phyloP scores from a whole-genome alignment of 176 grass and related monocot species.

The Poa pratensis region DNA sequence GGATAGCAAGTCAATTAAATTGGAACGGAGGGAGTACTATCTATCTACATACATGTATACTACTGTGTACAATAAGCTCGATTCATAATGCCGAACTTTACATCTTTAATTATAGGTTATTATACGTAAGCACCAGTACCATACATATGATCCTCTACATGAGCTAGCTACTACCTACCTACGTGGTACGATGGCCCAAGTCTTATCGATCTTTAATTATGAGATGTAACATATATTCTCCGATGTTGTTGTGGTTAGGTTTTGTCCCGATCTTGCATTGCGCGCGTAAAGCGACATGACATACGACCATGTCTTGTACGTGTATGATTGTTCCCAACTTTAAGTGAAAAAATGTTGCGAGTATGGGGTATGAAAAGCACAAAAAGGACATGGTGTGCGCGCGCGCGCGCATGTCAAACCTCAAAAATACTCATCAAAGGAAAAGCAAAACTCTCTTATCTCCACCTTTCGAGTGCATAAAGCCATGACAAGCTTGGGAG shows the following conservation, averaged over 20 bases:
- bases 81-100: not conserved
- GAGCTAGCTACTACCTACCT: not conserved
- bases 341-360: conserved; percentile 6
- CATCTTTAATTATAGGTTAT: not conserved
- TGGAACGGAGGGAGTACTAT: not conserved
- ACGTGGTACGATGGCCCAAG: conserved; percentile 22
- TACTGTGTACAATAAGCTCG: not conserved
- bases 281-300: conserved; percentile 60
- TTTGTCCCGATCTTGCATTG: conserved; percentile 52
- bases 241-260: conserved; percentile 50
- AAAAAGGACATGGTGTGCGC: conserved; percentile 44
- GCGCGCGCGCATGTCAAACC: conserved; percentile 48
- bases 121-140: not conserved
- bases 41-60: not conserved
- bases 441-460: conserved; percentile 26
- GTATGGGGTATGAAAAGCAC: conserved; percentile 51
- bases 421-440: conserved; percentile 51
- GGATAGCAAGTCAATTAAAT: too few relatives aligned
- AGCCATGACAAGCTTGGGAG: conserved; percentile 61
- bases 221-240: conserved; percentile 56
- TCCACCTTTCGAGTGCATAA: conserved; percentile 47
- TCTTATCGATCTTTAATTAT: conserved; percentile 61
- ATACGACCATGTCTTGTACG: conserved; percentile 51
- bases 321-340: conserved; percentile 49
- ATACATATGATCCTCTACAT: not conserved